Conservation (phyloP, 2,329 filamentous ascomycete species). For the Penicillium sp. region DNA sequence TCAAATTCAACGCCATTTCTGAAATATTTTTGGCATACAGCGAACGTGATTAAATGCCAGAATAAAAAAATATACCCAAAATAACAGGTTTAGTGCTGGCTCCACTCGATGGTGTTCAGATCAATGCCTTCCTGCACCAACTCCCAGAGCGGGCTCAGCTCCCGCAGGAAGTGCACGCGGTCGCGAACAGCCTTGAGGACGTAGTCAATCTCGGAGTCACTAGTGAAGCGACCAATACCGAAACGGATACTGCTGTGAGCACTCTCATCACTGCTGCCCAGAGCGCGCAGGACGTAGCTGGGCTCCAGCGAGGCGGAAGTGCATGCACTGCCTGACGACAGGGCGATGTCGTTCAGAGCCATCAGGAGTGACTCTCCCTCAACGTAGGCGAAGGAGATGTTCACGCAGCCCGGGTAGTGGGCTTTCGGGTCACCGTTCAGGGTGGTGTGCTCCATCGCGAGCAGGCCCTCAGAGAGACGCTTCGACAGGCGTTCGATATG, state of each 20-base stretch:
- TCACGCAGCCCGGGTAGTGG: slow-evolving; percentile 95
- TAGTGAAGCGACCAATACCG: slow-evolving; percentile 94
- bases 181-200: slow-evolving; percentile 90
- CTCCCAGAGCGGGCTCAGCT: slow-evolving; percentile 95
- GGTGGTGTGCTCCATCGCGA: slow-evolving; percentile 84
- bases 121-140: slow-evolving; percentile 95
- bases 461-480: slow-evolving; percentile 72
- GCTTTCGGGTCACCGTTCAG: slow-evolving; percentile 79
- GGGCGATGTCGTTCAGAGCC: slow-evolving; percentile 95
- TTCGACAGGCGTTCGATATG: slow-evolving; percentile 79
- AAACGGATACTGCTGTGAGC: slow-evolving; percentile 98
- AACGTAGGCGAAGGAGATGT: slow-evolving; percentile 97
- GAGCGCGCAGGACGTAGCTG: slow-evolving; percentile 87
- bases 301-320: slow-evolving; percentile 95
- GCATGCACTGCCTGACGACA: slow-evolving; percentile 94
- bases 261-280: slow-evolving; percentile 95
- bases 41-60: slow-evolving; percentile 20
- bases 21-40: slow-evolving; percentile 14
- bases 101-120: slow-evolving; percentile 96
- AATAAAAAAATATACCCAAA: slow-evolving; percentile 5
- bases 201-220: slow-evolving; percentile 92
- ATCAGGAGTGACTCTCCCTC: slow-evolving; percentile 97
- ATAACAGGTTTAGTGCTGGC: slow-evolving; percentile 66
- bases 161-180: slow-evolving; percentile 84
- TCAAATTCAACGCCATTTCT: slow-evolving; percentile 17